Conservation (phyloP, 805 yeast species). For the Nematodospora valgi region DNA sequence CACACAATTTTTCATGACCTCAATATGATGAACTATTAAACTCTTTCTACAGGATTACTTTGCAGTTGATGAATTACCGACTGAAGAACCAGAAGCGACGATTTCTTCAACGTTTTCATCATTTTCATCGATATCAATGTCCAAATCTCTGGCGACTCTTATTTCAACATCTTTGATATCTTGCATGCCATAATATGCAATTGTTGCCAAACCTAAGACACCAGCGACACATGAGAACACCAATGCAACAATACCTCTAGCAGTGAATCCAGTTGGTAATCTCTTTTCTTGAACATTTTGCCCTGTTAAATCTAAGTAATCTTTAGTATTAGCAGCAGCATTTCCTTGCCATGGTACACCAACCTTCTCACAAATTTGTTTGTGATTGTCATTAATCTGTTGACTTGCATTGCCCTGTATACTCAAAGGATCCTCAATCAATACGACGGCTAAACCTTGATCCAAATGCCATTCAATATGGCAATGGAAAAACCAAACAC, state of each 20-base stretch:
- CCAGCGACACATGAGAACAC: conserved; percentile 89
- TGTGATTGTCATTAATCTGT: conserved; percentile 59
- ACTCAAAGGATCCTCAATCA: conserved; percentile 65
- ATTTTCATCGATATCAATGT: conserved; percentile 39
- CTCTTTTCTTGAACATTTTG: conserved; percentile 63
- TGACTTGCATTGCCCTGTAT: conserved; percentile 42
- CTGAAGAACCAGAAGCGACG: background rate
- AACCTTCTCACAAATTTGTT: conserved; percentile 54
- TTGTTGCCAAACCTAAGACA: conserved; percentile 71
- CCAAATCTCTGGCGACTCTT: conserved; percentile 55
- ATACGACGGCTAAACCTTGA: conserved; percentile 72
- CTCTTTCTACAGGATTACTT: background rate
- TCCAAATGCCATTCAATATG: conserved; percentile 84
- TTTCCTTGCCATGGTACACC: conserved; percentile 64
- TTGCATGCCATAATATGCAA: conserved; percentile 80
- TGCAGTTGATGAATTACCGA: conserved; percentile 2
- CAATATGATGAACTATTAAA: background rate
- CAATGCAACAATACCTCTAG: conserved; percentile 91
- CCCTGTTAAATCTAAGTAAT: conserved; percentile 68
- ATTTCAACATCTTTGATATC: conserved; percentile 71
- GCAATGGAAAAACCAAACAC: conserved; percentile 93
- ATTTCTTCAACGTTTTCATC: conserved; percentile 19
- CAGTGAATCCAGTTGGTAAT: conserved; percentile 91
- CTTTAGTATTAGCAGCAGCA: conserved; percentile 79
- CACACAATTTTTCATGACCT: conserved; percentile 21